Evolutionary conservation across 106 monocot species (phyloP), one percentile per base, ranked within the genome.

Genomic region (Phalaenopsis aphrodite): DNA sequence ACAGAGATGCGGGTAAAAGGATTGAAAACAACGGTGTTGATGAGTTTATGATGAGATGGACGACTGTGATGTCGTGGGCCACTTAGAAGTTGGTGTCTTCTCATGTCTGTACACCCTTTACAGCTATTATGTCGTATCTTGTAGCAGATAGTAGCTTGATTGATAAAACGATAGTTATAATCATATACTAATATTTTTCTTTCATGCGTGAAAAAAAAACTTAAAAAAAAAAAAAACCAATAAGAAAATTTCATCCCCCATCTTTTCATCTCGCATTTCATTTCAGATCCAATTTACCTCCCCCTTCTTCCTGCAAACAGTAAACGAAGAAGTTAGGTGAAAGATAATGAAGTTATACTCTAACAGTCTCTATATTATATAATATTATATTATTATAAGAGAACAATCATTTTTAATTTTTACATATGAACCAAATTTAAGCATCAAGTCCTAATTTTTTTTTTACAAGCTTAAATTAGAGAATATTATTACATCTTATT

Each of bases 241-340:
- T 74, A 30, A 74, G 2, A 24, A 30, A 43, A 74, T 7, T 74
- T 42, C 74, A 8, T 61, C 1, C 41, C 45, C 12, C 41, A n/a
- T 74, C 74, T 65, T 24, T 65, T 24, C 64, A 24, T 23, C 61
- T 23, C 24, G 24, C 5, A 2, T 65, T 65, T 65, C n/a, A 65
- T 23, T 65, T 65, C 64, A 21, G 64, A 65, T 65, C 64, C 30
- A 30, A 69, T 69, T 69, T 69, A 38, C 69, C 39, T 68, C 61
- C 3, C 8, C 8, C 1, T 65, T 24, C 64, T 65, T 65, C 64
- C 24, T 65, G 8, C 61, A 18, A 5, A 18, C 6, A 61, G 23
- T 24, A n/a, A 30, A 30, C 17, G 57, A 0, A 2, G 6, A 5
- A 8, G 6, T 24, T 2, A 64, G 6, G 11, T 2, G 9, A 52